Evolutionary conservation across 2,329 filamentous ascomycete genomes (phyloP).

Genomic region (Pestalotiopsis sp.): DNA sequence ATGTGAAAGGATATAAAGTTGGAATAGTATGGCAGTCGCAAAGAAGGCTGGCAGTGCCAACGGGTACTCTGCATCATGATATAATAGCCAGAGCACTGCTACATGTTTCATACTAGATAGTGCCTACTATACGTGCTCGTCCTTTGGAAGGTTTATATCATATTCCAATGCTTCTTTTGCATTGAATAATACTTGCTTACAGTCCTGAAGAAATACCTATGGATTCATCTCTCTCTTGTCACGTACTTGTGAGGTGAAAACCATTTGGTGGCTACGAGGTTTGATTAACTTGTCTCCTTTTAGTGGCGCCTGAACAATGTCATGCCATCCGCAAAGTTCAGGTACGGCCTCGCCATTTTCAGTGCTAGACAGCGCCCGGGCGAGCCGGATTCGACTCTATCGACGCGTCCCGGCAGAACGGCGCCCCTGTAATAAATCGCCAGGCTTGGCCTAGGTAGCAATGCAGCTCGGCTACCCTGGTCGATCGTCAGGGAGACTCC

Average conservation of each 20-base stretch:
- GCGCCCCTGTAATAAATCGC: neutral
- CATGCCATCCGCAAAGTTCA: neutral
- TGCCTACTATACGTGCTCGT: too few relatives aligned
- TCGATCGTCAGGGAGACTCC: conserved; percentile 3
- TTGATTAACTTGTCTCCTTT: neutral
- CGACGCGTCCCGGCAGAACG: neutral
- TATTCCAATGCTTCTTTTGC: neutral
- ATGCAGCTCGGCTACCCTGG: neutral
- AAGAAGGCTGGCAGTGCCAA: too few relatives aligned
- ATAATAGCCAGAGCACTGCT: too few relatives aligned
- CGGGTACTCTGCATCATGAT: too few relatives aligned
- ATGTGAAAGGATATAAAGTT: too few relatives aligned
- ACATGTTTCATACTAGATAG: too few relatives aligned
- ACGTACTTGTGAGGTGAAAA: neutral
- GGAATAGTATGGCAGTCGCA: too few relatives aligned
- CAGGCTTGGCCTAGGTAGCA: neutral
- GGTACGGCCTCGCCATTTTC: neutral
- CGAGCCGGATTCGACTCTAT: neutral
- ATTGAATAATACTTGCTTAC: neutral
- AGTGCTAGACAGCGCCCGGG: neutral
- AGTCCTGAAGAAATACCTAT: neutral
- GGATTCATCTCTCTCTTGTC: neutral
- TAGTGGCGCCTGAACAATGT: neutral
- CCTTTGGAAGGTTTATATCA: neutral
- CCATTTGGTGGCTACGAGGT: neutral